Percentiles rank a stretch among this genome's conserved stretches.
These are phyloP conservation scores for Adansonia madagascariensis DNA, from an alignment of 441 rosid species.

Conservation along the genomic window DNA sequence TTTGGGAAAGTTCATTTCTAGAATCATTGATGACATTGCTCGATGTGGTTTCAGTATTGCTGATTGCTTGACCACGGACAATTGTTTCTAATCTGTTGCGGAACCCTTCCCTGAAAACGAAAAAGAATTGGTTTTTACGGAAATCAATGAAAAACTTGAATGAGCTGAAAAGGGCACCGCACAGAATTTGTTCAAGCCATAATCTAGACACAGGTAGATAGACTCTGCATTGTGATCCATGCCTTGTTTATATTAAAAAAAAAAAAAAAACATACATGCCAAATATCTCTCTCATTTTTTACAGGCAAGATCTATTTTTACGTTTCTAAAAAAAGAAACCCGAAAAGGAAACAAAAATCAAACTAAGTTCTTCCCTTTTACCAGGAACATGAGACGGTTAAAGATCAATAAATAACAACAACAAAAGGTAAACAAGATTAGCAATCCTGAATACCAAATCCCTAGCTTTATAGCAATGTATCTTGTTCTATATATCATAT, in stretches of 20 bases:
- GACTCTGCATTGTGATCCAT: neutral
- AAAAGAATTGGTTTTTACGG: constrained; percentile 23
- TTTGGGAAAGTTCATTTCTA: constrained; percentile 43
- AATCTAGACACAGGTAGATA: neutral
- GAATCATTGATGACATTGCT: constrained; percentile 45
- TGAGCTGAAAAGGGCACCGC: constrained; percentile 5
- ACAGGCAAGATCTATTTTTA: neutral
- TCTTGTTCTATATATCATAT: neutral
- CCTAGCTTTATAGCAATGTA: neutral
- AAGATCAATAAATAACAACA: neutral
- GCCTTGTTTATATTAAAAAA: neutral
- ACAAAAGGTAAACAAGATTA: neutral
- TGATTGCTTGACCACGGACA: constrained; percentile 65
- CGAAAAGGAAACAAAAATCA: neutral
- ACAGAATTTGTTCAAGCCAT: neutral
- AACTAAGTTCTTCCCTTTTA: neutral
- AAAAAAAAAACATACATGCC: neutral
- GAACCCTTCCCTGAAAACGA: constrained; percentile 76
- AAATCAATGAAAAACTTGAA: constrained; percentile 14
- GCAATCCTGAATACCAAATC: neutral
- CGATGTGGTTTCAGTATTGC: constrained; percentile 52
- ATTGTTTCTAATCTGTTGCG: constrained; percentile 76
- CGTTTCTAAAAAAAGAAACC: neutral
- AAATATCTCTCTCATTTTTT: neutral
- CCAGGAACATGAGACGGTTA: neutral